A percentile compares a stretch with the other conserved stretches of the same genome.
Evolutionary conservation across 805 yeast species (phyloP).

Genomic region (Wickerhamomyces chaumierensis): DNA sequence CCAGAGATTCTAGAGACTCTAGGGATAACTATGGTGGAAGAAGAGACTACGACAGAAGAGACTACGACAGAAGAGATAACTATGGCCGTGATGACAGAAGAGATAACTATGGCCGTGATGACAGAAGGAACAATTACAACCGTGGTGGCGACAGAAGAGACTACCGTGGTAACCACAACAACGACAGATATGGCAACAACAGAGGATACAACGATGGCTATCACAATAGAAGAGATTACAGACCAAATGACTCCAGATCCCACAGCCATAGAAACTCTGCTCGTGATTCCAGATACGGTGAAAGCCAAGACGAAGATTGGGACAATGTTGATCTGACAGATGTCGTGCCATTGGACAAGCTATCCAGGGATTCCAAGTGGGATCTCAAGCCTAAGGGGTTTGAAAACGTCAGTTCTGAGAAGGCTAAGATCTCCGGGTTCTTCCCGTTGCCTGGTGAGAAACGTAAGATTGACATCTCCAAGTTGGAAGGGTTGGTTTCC

Average conservation of each 20-base stretch:
- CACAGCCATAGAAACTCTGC: no score
- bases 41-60: slow-evolving; percentile 6
- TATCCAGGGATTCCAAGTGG: slow-evolving; percentile 52
- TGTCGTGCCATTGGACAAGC: slow-evolving; percentile 36
- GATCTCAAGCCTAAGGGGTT: slow-evolving; percentile 63
- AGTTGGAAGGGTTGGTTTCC: slow-evolving; percentile 20
- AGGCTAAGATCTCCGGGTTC: slow-evolving; percentile 69
- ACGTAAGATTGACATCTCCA: slow-evolving; percentile 20
- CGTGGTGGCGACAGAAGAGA: not conserved
- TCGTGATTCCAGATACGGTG: not conserved
- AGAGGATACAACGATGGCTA: not conserved
- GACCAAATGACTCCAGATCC: slow-evolving; percentile 3
- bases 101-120: slow-evolving; percentile 1
- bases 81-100: slow-evolving; percentile 1
- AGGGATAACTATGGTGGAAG: not conserved
- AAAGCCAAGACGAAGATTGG: slow-evolving; percentile 4
- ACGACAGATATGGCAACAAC: slow-evolving; percentile 1
- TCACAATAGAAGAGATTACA: slow-evolving; percentile 4
- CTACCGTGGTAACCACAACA: slow-evolving; percentile 2
- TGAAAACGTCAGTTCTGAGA: slow-evolving; percentile 61
- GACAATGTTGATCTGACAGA: slow-evolving; percentile 23
- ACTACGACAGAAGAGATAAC: slow-evolving; percentile 3
- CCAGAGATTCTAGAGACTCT: not conserved
- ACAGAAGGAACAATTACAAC: no score
- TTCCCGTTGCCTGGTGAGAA: slow-evolving; percentile 68